These are phyloP conservation scores for Debaryomycetaceae sp. DNA, from an alignment of 1,139 yeast species.

Conservation along the genomic window DNA sequence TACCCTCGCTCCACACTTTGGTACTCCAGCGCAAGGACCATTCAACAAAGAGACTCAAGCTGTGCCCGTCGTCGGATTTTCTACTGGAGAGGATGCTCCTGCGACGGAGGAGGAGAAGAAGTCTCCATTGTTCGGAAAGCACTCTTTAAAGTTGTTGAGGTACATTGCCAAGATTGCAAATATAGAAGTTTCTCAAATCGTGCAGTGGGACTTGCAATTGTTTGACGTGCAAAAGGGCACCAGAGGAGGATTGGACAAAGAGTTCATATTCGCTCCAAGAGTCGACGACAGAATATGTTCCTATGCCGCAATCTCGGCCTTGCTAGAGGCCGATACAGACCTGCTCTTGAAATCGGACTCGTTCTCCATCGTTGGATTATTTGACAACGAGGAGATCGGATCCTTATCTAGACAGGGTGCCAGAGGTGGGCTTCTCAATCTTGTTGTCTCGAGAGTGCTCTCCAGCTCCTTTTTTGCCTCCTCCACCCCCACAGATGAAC, in stretches of 20 bases:
- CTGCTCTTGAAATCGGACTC: slow-evolving; percentile 22
- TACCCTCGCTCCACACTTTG: slow-evolving; percentile 65
- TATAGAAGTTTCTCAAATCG: slow-evolving; percentile 47
- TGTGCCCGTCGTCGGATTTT: slow-evolving; percentile 57
- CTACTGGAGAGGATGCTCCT: slow-evolving; percentile 29
- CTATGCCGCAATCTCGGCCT: slow-evolving; percentile 52
- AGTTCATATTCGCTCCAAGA: slow-evolving; percentile 63
- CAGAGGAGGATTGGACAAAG: slow-evolving; percentile 57
- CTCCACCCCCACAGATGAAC: slow-evolving; percentile 10
- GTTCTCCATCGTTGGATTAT: slow-evolving; percentile 50
- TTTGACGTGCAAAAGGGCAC: slow-evolving; percentile 63
- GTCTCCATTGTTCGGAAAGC: slow-evolving; percentile 61
- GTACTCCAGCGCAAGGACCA: slow-evolving; percentile 46
- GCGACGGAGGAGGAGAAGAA: slow-evolving; percentile 57
- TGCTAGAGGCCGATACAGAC: slow-evolving; percentile 38
- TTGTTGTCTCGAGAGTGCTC: slow-evolving; percentile 32
- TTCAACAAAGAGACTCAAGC: slow-evolving; percentile 61
- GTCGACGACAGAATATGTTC: slow-evolving; percentile 66
- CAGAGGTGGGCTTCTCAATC: slow-evolving; percentile 47
- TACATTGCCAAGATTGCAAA: slow-evolving; percentile 51
- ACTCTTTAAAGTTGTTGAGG: slow-evolving; percentile 51
- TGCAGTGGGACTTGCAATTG: slow-evolving; percentile 59
- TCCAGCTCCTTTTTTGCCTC: slow-evolving; percentile 15
- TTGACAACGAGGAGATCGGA: slow-evolving; percentile 65
- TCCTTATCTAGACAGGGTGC: slow-evolving; percentile 59